Evolutionary conservation across 768 basidiomycete species (phyloP).

Genomic region (Dentipellis sp.): DNA sequence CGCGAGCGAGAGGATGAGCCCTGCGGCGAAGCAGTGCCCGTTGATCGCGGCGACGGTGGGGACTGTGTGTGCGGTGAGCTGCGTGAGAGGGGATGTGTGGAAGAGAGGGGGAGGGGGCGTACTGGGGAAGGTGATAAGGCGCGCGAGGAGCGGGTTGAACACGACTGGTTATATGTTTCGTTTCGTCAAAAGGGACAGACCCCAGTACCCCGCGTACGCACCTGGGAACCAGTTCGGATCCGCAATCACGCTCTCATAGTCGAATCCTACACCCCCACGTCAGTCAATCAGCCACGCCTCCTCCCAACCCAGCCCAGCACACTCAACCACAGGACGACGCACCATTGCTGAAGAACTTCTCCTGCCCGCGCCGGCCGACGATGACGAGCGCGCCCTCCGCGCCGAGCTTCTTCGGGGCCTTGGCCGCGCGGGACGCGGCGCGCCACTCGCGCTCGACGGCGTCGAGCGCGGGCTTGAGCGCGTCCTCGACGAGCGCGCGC

Average conservation of each 20-base stretch:
- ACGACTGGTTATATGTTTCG: not conserved
- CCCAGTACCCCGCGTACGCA: constrained; percentile 28
- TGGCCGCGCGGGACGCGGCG: constrained; percentile 27
- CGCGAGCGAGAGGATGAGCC: constrained; percentile 65
- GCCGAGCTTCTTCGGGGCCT: constrained; percentile 24
- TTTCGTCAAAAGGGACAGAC: no score
- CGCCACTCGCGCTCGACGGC: constrained; percentile 70
- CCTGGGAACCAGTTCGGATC: constrained; percentile 62
- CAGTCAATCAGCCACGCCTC: no score
- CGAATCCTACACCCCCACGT: constrained; percentile 38
- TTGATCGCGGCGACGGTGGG: constrained; percentile 75
- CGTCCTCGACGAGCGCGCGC: constrained; percentile 43
- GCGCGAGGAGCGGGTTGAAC: constrained; percentile 62
- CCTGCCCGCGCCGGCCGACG: constrained; percentile 62
- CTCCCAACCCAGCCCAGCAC: no score
- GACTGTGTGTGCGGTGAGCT: constrained; percentile 36
- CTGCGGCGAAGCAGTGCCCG: constrained; percentile 82
- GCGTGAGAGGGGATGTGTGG: not conserved
- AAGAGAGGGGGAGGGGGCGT: constrained; percentile 16
- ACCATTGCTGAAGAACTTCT: constrained; percentile 90
- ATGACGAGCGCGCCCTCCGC: constrained; percentile 70
- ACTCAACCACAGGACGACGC: constrained; percentile 6
- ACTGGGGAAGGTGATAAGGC: constrained; percentile 75
- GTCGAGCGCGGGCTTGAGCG: constrained; percentile 62
- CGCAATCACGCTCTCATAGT: constrained; percentile 40